These are phyloP conservation scores for Quercus cerris DNA, from an alignment of 306 rosid genomes.

Conservation along the genomic window DNA sequence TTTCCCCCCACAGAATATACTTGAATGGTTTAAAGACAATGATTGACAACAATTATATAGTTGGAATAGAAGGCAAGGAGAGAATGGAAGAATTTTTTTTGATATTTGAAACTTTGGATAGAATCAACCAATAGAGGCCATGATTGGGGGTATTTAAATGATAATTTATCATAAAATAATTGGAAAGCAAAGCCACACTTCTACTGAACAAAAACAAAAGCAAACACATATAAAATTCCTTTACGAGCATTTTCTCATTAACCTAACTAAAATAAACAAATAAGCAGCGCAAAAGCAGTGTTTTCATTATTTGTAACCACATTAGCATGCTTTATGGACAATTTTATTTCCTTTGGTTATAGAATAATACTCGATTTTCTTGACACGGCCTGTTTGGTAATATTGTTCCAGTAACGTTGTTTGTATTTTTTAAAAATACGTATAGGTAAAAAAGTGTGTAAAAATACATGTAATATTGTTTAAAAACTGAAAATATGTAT, in stretches of 20 bases:
- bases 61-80: too few species aligned
- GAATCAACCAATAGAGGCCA: constrained; percentile 6
- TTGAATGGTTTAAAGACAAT: too few species aligned
- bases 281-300: constrained; percentile 25
- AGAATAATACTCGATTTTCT: constrained; percentile 6
- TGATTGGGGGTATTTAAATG: constrained; percentile 7
- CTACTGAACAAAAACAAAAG: constrained; percentile 20
- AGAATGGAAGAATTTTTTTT: background rate
- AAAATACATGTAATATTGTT: too few species aligned
- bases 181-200: constrained; percentile 21
- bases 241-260: background rate
- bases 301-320: constrained; percentile 27
- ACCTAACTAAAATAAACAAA: background rate
- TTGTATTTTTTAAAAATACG: too few species aligned
- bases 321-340: constrained; percentile 26
- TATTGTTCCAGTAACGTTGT: too few species aligned
- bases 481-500: too few species aligned
- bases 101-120: background rate
- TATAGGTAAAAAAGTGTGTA: too few species aligned
- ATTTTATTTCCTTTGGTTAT: constrained; percentile 5
- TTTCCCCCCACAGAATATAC: too few species aligned
- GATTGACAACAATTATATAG: too few species aligned
- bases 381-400: background rate
- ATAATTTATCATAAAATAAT: constrained; percentile 1
- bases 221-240: constrained; percentile 19